phyloP scores from a whole-genome alignment of 169 alveolate species.

The Cystoisospora suis region DNA sequence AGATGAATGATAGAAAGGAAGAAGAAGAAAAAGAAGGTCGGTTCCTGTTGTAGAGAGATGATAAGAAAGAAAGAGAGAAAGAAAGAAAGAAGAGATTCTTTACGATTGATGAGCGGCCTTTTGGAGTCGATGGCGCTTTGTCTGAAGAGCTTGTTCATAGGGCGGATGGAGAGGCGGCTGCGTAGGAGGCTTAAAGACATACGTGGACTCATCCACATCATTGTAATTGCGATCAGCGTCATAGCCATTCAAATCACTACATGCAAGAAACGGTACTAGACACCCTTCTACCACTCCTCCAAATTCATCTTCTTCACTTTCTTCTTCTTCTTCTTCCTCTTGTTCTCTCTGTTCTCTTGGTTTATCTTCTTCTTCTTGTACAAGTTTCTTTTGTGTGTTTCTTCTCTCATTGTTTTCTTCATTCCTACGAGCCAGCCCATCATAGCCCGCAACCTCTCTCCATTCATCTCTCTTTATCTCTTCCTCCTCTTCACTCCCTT shows the following conservation, averaged over 20 bases:
- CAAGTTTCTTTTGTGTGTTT: background rate
- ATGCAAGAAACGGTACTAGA: constrained; percentile 66
- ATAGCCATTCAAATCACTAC: constrained; percentile 62
- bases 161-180: constrained; percentile 69
- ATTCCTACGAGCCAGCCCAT: no score
- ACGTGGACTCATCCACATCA: background rate
- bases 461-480: background rate
- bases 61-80: no score
- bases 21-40: no score
- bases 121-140: no score
- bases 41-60: no score
- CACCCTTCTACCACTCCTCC: constrained; percentile 14
- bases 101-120: no score
- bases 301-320: background rate
- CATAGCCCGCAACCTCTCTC: no score
- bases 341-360: background rate
- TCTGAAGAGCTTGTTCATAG: constrained; percentile 38
- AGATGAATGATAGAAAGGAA: background rate
- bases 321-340: background rate
- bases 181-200: constrained; percentile 51
- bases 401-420: background rate
- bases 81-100: no score
- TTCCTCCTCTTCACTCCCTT: background rate
- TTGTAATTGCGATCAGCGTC: constrained; percentile 65
- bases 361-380: background rate